These are phyloP conservation scores for Backusella parvicylindrica DNA, from an alignment of 192 early-diverging fungal genomes.

Conservation along the genomic window DNA sequence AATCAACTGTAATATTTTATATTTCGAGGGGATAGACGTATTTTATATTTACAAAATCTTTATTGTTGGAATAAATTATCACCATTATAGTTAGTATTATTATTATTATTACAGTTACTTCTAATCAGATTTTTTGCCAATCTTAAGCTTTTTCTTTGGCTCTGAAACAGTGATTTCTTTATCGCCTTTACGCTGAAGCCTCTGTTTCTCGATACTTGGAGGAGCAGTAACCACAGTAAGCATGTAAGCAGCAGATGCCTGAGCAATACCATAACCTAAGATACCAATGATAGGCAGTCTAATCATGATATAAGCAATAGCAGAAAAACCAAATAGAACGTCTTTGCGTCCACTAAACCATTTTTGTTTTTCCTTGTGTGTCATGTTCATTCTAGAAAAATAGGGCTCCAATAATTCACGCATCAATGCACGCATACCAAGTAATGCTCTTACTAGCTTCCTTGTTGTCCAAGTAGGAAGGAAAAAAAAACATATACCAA, in stretches of 20 bases:
- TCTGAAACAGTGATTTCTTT: not conserved
- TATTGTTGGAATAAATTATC: not conserved
- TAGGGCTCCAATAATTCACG: constrained; percentile 64
- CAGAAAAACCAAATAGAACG: constrained; percentile 55
- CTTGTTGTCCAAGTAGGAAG: constrained; percentile 37
- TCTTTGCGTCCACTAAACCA: constrained; percentile 58
- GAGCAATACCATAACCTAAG: constrained; percentile 51
- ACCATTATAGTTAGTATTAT: not conserved
- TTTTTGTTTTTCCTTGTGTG: constrained; percentile 40
- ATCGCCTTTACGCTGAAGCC: not conserved
- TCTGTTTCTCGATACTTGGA: constrained; percentile 6
- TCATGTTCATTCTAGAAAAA: constrained; percentile 50
- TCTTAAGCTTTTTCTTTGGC: not conserved
- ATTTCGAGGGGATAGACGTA: no score
- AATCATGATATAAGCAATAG: constrained; percentile 47
- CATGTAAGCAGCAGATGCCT: constrained; percentile 41
- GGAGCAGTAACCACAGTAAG: constrained; percentile 25
- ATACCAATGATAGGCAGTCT: constrained; percentile 53
- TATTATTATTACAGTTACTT: not conserved
- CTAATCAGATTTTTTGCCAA: not conserved
- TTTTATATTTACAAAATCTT: not conserved
- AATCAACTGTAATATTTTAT: not conserved
- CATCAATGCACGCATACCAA: constrained; percentile 49
- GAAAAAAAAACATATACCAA: constrained; percentile 44
- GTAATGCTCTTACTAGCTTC: constrained; percentile 42